Evolutionary conservation across 805 yeast species (phyloP).

Genomic region (Zygosaccharomyces lentus): DNA sequence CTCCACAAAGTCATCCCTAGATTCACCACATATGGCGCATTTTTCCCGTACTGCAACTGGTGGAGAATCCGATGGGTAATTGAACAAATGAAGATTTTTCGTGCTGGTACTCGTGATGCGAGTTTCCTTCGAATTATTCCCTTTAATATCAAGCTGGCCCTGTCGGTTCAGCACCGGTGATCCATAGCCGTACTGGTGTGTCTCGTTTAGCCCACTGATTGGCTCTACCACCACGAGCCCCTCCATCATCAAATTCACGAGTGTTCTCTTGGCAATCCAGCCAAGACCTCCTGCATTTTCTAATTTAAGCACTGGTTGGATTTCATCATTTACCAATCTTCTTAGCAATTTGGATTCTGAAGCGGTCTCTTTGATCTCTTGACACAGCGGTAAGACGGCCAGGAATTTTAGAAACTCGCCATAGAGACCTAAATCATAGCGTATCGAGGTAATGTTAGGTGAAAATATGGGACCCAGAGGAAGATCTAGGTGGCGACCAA

Average conservation of each 20-base stretch:
- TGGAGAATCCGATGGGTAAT: conserved; percentile 45
- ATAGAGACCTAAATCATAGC: conserved; percentile 40
- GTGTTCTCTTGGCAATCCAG: conserved; percentile 56
- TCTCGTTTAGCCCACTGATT: conserved; percentile 74
- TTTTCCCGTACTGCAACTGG: conserved; percentile 74
- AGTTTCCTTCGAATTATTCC: background rate
- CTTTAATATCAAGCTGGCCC: background rate
- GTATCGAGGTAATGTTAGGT: conserved; percentile 39
- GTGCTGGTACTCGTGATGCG: conserved; percentile 5
- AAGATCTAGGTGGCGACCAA: conserved; percentile 11
- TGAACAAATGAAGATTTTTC: conserved; percentile 38
- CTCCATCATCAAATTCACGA: conserved; percentile 67
- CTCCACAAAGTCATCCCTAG: conserved; percentile 61
- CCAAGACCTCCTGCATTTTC: conserved; percentile 61
- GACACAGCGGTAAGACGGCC: conserved; percentile 34
- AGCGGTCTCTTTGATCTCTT: conserved; percentile 38
- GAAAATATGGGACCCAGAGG: conserved; percentile 33
- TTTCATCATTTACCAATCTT: conserved; percentile 65
- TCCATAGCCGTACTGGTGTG: conserved; percentile 43
- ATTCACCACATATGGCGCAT: conserved; percentile 84
- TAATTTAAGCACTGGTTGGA: conserved; percentile 66
- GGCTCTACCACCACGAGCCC: conserved; percentile 85
- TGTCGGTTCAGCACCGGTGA: conserved; percentile 10
- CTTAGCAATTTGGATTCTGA: conserved; percentile 54
- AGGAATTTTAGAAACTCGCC: conserved; percentile 39